phyloP scores from a whole-genome alignment of 352 stramenopile genomes.

The Phytopythium boreale region DNA sequence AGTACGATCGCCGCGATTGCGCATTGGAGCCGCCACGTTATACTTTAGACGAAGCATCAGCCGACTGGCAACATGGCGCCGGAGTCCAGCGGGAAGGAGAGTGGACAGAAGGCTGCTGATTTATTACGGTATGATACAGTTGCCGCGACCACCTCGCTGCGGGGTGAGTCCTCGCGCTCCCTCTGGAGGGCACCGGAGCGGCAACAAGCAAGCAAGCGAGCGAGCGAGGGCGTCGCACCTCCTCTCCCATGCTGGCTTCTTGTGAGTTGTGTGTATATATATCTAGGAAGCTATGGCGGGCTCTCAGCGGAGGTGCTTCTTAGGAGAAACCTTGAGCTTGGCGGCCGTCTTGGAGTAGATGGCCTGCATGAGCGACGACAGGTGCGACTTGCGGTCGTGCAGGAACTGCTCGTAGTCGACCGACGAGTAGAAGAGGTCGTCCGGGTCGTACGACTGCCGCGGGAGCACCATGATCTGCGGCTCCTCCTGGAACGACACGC shows the following conservation, averaged over 20 bases:
- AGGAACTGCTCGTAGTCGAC: constrained; percentile 59
- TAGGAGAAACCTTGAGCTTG: constrained; percentile 45
- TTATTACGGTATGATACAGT: constrained; percentile 5
- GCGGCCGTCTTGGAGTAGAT: constrained; percentile 56
- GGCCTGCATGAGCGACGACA: constrained; percentile 43
- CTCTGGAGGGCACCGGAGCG: not conserved
- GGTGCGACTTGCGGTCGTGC: constrained; percentile 36
- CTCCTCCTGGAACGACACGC: constrained; percentile 52
- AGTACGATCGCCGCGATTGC: not conserved
- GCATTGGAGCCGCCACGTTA: not conserved
- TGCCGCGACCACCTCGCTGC: not conserved
- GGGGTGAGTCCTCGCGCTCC: not conserved
- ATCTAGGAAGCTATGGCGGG: not conserved
- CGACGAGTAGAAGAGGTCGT: constrained; percentile 55
- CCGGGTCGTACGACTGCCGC: constrained; percentile 37
- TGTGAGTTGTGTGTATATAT: too few relatives aligned
- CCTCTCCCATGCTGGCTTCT: too few relatives aligned
- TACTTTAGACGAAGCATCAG: not conserved
- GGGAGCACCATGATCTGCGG: constrained; percentile 48
- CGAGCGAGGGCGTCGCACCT: too few relatives aligned
- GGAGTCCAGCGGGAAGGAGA: not conserved
- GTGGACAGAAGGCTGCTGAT: not conserved
- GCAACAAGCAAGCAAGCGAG: not conserved
- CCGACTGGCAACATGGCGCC: not conserved
- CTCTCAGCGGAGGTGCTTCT: constrained; percentile 36